Evolutionary conservation across 306 rosid species (phyloP).

Genomic region (cucumber (Cucumis sativus)): Cucumber_9930_V3 NC_026658.2:5857501-5858000

Average conservation of each 20-base stretch:
- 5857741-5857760: constrained; percentile 71
- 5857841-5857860: constrained; percentile 6
- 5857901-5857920: constrained; percentile 33
- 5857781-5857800: constrained; percentile 58
- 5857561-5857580: background rate
- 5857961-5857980: constrained; percentile 19
- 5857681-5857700: constrained; percentile 33
- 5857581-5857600: background rate
- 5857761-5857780: constrained; percentile 63
- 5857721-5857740: constrained; percentile 65
- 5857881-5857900: constrained; percentile 11
- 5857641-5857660: background rate
- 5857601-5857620: background rate
- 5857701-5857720: constrained; percentile 87
- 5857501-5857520: constrained; percentile 74
- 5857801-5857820: constrained; percentile 89
- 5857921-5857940: constrained; percentile 15
- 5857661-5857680: background rate
- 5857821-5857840: constrained; percentile 54
- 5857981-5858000: constrained; percentile 6
- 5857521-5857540: constrained; percentile 97
- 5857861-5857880: constrained; percentile 7
- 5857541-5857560: background rate
- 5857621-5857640: background rate
- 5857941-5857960: constrained; percentile 25